These are phyloP conservation scores for Entomortierella parvispora DNA, from an alignment of 192 early-diverging fungal genomes.

Conservation along the genomic window DNA sequence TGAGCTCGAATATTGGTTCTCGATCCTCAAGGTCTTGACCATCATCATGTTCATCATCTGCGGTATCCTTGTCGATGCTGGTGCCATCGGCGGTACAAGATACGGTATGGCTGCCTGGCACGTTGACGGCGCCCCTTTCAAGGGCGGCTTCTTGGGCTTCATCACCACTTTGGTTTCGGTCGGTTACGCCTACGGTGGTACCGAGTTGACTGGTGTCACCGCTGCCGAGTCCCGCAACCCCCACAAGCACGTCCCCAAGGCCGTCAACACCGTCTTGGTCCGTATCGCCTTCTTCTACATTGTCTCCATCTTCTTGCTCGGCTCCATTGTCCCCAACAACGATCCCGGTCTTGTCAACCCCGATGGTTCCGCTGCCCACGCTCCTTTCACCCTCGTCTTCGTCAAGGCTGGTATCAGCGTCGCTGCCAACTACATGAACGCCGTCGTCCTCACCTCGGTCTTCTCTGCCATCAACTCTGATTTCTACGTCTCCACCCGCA, in stretches of 20 bases:
- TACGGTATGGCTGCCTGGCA: slow-evolving; percentile 73
- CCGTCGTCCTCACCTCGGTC: slow-evolving; percentile 72
- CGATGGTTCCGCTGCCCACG: slow-evolving; percentile 62
- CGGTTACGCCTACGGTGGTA: slow-evolving; percentile 88
- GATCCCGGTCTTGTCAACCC: slow-evolving; percentile 64
- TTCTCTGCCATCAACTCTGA: slow-evolving; percentile 88
- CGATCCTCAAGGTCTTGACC: slow-evolving; percentile 70
- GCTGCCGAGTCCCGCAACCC: slow-evolving; percentile 87
- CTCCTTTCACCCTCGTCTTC: slow-evolving; percentile 78
- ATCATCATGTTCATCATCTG: slow-evolving; percentile 87
- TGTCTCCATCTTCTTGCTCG: slow-evolving; percentile 70
- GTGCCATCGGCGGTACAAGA: slow-evolving; percentile 65
- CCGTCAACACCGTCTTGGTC: slow-evolving; percentile 80
- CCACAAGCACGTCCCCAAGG: slow-evolving; percentile 74
- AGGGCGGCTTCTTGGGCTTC: slow-evolving; percentile 67
- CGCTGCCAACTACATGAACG: slow-evolving; percentile 79
- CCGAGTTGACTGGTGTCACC: slow-evolving; percentile 90
- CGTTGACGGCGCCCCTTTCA: slow-evolving; percentile 69
- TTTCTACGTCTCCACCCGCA: slow-evolving; percentile 86
- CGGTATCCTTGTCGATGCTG: slow-evolving; percentile 79
- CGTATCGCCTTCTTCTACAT: slow-evolving; percentile 79
- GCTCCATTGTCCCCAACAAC: slow-evolving; percentile 69
- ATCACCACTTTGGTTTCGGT: slow-evolving; percentile 76
- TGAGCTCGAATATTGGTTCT: slow-evolving; percentile 82
- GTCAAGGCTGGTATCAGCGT: slow-evolving; percentile 66